A percentile compares a stretch with the other conserved stretches of the same genome.
phyloP scores from a whole-genome alignment of 768 basidiomycete species.

The Tricholoma sp. region DNA sequence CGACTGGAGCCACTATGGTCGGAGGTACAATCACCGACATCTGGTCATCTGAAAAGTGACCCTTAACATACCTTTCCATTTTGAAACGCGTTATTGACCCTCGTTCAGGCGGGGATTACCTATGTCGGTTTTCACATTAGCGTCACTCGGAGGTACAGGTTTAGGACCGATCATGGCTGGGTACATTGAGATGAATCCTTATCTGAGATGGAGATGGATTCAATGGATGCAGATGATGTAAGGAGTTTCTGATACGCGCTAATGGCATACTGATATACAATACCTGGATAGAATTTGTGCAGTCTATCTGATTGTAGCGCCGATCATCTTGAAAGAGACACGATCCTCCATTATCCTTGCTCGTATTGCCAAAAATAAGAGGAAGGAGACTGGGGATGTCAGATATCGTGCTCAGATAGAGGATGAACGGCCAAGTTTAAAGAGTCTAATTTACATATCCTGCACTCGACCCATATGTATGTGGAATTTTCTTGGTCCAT shows the following conservation, averaged over 20 bases:
- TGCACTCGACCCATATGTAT: slow-evolving; percentile 67
- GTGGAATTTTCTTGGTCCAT: slow-evolving; percentile 12
- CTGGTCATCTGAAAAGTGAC: slow-evolving; percentile 56
- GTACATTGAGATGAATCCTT: slow-evolving; percentile 57
- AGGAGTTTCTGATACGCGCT: slow-evolving; percentile 4
- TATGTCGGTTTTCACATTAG: slow-evolving; percentile 68
- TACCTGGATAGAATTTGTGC: slow-evolving; percentile 41
- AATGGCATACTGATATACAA: not conserved
- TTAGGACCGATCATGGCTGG: slow-evolving; percentile 61
- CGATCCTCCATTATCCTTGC: slow-evolving; percentile 66
- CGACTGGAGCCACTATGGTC: slow-evolving; percentile 69
- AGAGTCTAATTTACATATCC: slow-evolving; percentile 60
- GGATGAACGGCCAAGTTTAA: slow-evolving; percentile 51
- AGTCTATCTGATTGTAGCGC: slow-evolving; percentile 42
- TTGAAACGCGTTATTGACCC: not conserved
- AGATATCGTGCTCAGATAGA: slow-evolving; percentile 62
- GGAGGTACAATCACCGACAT: slow-evolving; percentile 71
- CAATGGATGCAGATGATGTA: slow-evolving; percentile 77
- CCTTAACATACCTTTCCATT: slow-evolving; percentile 6
- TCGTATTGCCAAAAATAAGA: slow-evolving; percentile 53
- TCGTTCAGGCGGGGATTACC: slow-evolving; percentile 67
- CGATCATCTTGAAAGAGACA: slow-evolving; percentile 68
- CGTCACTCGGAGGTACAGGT: slow-evolving; percentile 57
- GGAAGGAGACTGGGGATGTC: slow-evolving; percentile 60
- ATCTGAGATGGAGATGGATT: slow-evolving; percentile 76